Base-by-base conservation (phyloP, 106 monocot species). In the Dactylorhiza incarnata region DNA sequence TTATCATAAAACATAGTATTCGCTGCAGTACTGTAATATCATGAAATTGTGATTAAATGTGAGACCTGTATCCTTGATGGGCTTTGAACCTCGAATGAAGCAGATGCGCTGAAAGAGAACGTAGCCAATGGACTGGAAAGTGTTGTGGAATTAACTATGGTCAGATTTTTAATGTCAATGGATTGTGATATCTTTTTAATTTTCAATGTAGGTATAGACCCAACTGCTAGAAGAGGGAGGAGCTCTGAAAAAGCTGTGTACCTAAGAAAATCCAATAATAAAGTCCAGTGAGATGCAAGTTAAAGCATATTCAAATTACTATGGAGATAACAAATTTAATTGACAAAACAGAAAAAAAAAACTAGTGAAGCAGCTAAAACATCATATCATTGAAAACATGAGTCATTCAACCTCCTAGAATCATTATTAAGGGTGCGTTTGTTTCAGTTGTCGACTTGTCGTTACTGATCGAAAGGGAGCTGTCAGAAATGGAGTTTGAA, bases 211-310 rank as follows among this genome's bases (percentile, higher is more conserved):
- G 91, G 91, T 44, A 73, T 78, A 26, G 81, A 53, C 7, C 91
- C 87, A 45, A 83, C 69, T 5, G 84, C 91, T 65, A 91, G 70
- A 78, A 94, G 89, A 67, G 91, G 94, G 48, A 99, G 75, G 49
- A 99, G 85, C 77, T 91, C 89, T 48, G 97, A 91, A 75, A 83
- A 99, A 17, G 97, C 91, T 15, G 97, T 91, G 81, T 89, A 99
- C 80, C 97, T 99, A 85, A 54, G 54, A 65, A 49, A 86, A n/a
- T 72, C 25, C 17, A 59, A 26, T 22, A 65, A 74, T 68, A 48
- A 65, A 13, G 48, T 71, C 48, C 47, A 45, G 9, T 48, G 0
- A 71, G 46, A 14, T 20, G 71, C 19, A 20, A 29, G 69, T 9
- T 69, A 69, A 44, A 69, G 45, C 69, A 65, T 14, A 29, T 29